Conservation (phyloP, 1,139 yeast genomes). For the Nakaseomyces bracarensis region DNA sequence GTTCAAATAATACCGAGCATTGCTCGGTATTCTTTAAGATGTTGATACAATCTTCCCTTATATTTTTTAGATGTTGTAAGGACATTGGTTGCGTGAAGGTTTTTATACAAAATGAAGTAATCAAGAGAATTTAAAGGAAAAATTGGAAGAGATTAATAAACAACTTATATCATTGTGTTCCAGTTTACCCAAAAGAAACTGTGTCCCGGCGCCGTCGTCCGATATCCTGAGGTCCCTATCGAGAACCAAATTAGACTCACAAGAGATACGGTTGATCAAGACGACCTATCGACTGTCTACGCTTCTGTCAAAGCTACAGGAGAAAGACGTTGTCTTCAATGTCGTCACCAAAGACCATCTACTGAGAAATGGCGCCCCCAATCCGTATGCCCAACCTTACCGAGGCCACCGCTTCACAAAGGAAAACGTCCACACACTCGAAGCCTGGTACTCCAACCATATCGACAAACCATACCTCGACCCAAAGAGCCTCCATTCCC, state of each 20-base stretch:
- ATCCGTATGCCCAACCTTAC: constrained; percentile 1
- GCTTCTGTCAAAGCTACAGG: constrained; percentile 6
- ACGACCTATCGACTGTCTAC: constrained; percentile 7
- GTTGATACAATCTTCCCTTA: no score
- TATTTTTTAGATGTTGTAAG: no score
- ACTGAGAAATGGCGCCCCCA: constrained; percentile 4
- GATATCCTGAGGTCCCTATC: constrained; percentile 6
- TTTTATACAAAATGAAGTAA: no score
- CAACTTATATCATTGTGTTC: constrained; percentile 9
- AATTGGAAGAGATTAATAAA: constrained; percentile 8
- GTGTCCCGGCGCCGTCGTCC: constrained; percentile 6
- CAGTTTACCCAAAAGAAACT: constrained; percentile 7
- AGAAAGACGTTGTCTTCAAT: constrained; percentile 7
- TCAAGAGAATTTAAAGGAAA: constrained; percentile 9
- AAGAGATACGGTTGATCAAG: constrained; percentile 7
- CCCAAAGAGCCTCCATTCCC: constrained; percentile 11
- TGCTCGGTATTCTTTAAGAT: background rate
- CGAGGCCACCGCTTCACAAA: constrained; percentile 22
- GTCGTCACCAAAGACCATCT: constrained; percentile 9
- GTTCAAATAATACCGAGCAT: background rate
- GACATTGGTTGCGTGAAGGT: no score
- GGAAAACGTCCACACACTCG: constrained; percentile 14
- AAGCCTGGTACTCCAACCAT: constrained; percentile 19
- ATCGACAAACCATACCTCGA: constrained; percentile 19
- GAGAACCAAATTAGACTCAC: constrained; percentile 5